Conservation (phyloP, 2,329 filamentous ascomycete species). For the Tolypocladium sp. region DNA sequence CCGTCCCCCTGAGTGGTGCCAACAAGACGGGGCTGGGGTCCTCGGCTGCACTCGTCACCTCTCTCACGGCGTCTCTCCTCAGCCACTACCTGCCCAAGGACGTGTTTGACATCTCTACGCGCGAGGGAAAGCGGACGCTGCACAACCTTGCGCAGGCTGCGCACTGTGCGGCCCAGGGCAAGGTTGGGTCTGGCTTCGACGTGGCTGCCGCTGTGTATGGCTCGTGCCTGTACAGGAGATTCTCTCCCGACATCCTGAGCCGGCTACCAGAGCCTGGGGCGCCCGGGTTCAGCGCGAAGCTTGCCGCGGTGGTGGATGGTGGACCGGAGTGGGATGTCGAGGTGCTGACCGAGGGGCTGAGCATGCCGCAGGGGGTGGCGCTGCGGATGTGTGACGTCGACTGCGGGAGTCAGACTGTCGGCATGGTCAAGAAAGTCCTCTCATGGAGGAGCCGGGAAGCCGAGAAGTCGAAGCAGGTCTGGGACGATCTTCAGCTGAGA, state of each 20-base stretch:
- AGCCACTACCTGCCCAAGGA: constrained; percentile 58
- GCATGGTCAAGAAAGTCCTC: constrained; percentile 91
- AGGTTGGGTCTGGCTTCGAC: constrained; percentile 93
- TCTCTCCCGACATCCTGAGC: constrained; percentile 69
- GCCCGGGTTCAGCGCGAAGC: constrained; percentile 54
- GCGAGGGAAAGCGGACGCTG: constrained; percentile 49
- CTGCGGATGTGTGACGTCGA: constrained; percentile 94
- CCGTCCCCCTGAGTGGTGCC: constrained; percentile 63
- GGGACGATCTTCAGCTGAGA: constrained; percentile 62
- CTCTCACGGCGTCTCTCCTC: constrained; percentile 70
- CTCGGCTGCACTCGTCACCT: constrained; percentile 86
- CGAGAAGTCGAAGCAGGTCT: constrained; percentile 58
- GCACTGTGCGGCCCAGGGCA: constrained; percentile 93
- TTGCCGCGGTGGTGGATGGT: constrained; percentile 60
- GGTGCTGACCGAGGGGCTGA: constrained; percentile 59
- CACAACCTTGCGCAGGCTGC: constrained; percentile 92
- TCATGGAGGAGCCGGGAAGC: constrained; percentile 64
- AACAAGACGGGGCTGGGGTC: constrained; percentile 96
- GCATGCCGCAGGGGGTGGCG: constrained; percentile 62
- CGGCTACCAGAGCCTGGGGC: constrained; percentile 57
- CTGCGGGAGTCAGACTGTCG: constrained; percentile 84
- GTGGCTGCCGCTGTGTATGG: constrained; percentile 90
- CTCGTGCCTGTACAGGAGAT: constrained; percentile 84
- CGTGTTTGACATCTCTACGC: constrained; percentile 47
- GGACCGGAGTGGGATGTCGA: constrained; percentile 67